Evolutionary conservation across 768 basidiomycete species (phyloP).

Genomic region (Sporobolomyces roseus): DNA sequence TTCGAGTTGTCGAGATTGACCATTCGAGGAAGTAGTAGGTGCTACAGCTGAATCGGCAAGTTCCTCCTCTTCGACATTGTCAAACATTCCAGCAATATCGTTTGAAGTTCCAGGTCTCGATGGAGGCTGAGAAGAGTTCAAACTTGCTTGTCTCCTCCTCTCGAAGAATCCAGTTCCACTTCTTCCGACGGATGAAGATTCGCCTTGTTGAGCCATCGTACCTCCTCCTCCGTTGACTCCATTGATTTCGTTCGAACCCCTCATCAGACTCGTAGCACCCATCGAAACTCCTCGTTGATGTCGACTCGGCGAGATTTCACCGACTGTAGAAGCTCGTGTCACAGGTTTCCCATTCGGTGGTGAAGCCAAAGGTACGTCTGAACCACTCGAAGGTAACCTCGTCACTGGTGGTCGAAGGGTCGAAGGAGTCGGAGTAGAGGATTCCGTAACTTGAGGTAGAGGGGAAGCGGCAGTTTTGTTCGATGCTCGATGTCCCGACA

Average conservation of each 20-base stretch:
- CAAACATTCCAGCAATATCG: slow-evolving; percentile 34
- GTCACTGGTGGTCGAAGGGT: slow-evolving; percentile 13
- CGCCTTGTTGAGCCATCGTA: slow-evolving; percentile 1
- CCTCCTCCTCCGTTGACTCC: slow-evolving; percentile 5
- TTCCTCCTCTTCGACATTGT: slow-evolving; percentile 34
- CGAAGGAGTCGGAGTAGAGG: not conserved
- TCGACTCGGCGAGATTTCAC: slow-evolving; percentile 30
- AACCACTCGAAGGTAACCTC: slow-evolving; percentile 5
- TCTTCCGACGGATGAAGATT: slow-evolving; percentile 14
- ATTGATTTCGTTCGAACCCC: not conserved
- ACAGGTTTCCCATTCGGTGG: slow-evolving; percentile 36
- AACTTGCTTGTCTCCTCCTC: slow-evolving; percentile 17
- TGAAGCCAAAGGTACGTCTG: slow-evolving; percentile 31
- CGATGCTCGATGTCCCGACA: slow-evolving; percentile 24
- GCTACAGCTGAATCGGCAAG: slow-evolving; percentile 1
- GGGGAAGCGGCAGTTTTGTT: slow-evolving; percentile 37
- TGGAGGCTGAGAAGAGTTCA: not conserved
- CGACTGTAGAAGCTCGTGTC: slow-evolving; percentile 32
- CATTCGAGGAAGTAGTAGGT: not conserved
- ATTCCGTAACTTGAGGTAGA: slow-evolving; percentile 38
- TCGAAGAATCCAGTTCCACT: slow-evolving; percentile 25
- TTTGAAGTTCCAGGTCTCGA: slow-evolving; percentile 13
- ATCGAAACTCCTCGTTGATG: slow-evolving; percentile 36
- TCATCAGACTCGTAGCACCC: slow-evolving; percentile 18
- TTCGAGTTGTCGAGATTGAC: not conserved